phyloP scores from a whole-genome alignment of 768 basidiomycete genomes.

The Hericium rajendrae region DNA sequence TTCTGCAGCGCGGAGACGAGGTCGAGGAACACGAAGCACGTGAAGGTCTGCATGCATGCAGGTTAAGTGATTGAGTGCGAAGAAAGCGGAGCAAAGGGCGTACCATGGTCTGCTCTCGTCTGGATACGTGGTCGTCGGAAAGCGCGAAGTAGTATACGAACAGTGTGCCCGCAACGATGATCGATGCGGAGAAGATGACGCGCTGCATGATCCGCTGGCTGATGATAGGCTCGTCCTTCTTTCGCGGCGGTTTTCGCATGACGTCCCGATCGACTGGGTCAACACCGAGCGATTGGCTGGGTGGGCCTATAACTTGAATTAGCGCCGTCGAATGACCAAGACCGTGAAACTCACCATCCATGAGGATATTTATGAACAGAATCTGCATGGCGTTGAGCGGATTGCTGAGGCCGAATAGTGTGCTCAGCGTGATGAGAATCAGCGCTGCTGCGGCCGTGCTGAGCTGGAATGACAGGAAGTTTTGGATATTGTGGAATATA shows the following conservation, averaged over 20 bases:
- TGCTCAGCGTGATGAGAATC: slow-evolving; percentile 90
- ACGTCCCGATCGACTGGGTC: slow-evolving; percentile 92
- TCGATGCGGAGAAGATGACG: slow-evolving; percentile 86
- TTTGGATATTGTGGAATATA: slow-evolving; percentile 98
- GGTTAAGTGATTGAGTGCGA: no score
- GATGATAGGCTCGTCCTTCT: slow-evolving; percentile 86
- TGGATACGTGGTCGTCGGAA: slow-evolving; percentile 73
- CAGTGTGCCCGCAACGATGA: slow-evolving; percentile 83
- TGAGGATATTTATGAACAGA: slow-evolving; percentile 97
- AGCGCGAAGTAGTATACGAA: slow-evolving; percentile 81
- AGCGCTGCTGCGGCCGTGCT: slow-evolving; percentile 96
- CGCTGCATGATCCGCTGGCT: slow-evolving; percentile 61
- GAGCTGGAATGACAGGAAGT: slow-evolving; percentile 94
- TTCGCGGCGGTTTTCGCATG: slow-evolving; percentile 88
- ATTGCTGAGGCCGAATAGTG: slow-evolving; percentile 80
- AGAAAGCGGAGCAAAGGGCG: slow-evolving; percentile 15
- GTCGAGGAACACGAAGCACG: slow-evolving; percentile 95
- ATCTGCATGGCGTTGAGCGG: slow-evolving; percentile 98
- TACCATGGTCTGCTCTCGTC: slow-evolving; percentile 94
- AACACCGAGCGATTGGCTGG: slow-evolving; percentile 91
- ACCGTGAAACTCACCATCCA: slow-evolving; percentile 63
- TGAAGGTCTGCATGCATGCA: slow-evolving; percentile 98
- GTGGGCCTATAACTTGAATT: slow-evolving; percentile 51
- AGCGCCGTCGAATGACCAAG: neutral
- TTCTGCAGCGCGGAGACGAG: slow-evolving; percentile 92